Conservation (phyloP, 495 filamentous ascomycete species). For the Xylaria flabelliformis region DNA sequence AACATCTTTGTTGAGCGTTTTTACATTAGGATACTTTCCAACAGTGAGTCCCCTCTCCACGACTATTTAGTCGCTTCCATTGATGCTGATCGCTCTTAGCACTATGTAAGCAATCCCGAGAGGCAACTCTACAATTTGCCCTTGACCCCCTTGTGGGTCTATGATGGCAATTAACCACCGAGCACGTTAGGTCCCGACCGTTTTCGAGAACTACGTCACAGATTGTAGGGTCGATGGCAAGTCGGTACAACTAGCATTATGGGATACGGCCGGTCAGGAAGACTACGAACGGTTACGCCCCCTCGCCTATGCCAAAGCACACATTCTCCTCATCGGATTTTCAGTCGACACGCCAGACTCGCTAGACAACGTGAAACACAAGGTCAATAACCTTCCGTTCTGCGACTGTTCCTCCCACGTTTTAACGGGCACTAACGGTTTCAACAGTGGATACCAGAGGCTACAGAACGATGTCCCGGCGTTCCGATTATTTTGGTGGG, state of each 20-base stretch:
- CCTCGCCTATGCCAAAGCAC: constrained; percentile 95
- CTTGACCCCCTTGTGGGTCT: constrained; percentile 15
- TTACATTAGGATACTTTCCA: constrained; percentile 97
- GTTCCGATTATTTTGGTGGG: constrained; percentile 97
- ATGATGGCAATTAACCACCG: constrained; percentile 44
- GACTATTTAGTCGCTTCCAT: not conserved
- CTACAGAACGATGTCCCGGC: constrained; percentile 88
- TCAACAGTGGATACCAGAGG: constrained; percentile 94
- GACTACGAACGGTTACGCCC: constrained; percentile 96
- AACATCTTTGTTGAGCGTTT: constrained; percentile 96
- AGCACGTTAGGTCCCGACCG: constrained; percentile 82
- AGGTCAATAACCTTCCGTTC: constrained; percentile 62
- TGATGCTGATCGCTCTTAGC: constrained; percentile 50
- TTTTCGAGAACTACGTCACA: constrained; percentile 99
- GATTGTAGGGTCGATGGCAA: constrained; percentile 98
- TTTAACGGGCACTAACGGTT: constrained; percentile 9
- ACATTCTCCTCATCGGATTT: constrained; percentile 97
- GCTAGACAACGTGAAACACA: constrained; percentile 97
- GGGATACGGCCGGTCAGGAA: constrained; percentile 99
- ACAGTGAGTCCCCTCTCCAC: constrained; percentile 69
- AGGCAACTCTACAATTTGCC: constrained; percentile 1
- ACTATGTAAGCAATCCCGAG: constrained; percentile 68
- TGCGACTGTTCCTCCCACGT: not conserved
- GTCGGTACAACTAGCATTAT: constrained; percentile 95
- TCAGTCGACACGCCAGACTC: constrained; percentile 95